A percentile compares a stretch with the other conserved stretches of the same genome.
Evolutionary conservation across 2,329 filamentous ascomycete genomes (phyloP).

Genomic region (Cladosporium sp.): DNA sequence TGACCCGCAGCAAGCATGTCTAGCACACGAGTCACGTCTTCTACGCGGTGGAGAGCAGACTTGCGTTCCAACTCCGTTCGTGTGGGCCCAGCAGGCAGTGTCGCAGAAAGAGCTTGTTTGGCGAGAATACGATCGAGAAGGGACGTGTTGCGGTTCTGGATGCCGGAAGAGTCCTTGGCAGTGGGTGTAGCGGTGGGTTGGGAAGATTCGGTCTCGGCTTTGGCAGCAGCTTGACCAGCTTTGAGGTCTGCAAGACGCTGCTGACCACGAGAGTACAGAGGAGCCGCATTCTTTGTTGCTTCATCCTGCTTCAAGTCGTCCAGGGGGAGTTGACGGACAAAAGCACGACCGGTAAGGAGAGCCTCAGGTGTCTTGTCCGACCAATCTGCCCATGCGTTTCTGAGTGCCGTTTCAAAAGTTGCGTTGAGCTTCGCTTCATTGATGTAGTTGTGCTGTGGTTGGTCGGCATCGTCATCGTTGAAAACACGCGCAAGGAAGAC

Average conservation of each 20-base stretch:
- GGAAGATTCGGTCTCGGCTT: constrained; percentile 13
- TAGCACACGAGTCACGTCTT: constrained; percentile 42
- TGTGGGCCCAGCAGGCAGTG: constrained; percentile 35
- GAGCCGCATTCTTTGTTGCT: constrained; percentile 48
- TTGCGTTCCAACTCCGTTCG: constrained; percentile 41
- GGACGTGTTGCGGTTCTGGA: constrained; percentile 37
- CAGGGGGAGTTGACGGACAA: constrained; percentile 54
- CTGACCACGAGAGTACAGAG: constrained; percentile 61
- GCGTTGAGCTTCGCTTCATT: constrained; percentile 40
- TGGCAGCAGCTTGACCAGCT: constrained; percentile 38
- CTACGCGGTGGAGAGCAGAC: constrained; percentile 43
- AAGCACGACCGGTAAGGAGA: constrained; percentile 41
- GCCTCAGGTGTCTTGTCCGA: constrained; percentile 30
- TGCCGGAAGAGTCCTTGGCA: constrained; percentile 33
- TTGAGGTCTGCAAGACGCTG: constrained; percentile 65
- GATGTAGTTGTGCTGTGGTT: constrained; percentile 21
- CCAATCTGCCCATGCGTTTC: constrained; percentile 42
- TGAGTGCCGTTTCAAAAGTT: constrained; percentile 46
- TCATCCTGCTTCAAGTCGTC: constrained; percentile 50
- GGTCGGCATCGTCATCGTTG: constrained; percentile 5
- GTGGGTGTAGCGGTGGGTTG: constrained; percentile 10
- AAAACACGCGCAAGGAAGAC: constrained; percentile 16
- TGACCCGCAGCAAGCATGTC: constrained; percentile 36
- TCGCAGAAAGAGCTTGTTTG: constrained; percentile 40
- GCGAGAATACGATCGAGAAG: constrained; percentile 49